phyloP scores from a whole-genome alignment of 2,329 filamentous ascomycete species.

The Phyllosticta citribraziliensis region DNA sequence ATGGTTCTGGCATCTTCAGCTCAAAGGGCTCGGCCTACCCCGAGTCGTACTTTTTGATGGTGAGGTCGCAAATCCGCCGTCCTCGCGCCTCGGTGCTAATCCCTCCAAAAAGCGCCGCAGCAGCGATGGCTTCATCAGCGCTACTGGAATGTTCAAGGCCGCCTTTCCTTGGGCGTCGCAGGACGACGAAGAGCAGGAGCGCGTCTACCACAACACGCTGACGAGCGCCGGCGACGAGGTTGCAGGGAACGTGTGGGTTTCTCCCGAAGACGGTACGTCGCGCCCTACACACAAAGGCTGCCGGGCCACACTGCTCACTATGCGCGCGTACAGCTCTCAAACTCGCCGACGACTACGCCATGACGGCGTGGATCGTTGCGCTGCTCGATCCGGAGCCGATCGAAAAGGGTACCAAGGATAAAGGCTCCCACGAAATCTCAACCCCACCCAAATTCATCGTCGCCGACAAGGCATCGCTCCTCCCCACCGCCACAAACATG shows the following conservation, averaged over 20 bases:
- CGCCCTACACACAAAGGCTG: not conserved
- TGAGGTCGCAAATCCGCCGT: constrained; percentile 23
- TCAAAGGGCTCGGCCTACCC: constrained; percentile 52
- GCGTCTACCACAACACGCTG: constrained; percentile 75
- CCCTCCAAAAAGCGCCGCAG: constrained; percentile 54
- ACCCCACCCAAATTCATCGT: constrained; percentile 73
- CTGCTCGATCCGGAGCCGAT: constrained; percentile 84
- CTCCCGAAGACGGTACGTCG: constrained; percentile 56
- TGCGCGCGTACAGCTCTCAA: constrained; percentile 54
- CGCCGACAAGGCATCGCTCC: constrained; percentile 30
- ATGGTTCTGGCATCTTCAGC: constrained; percentile 82
- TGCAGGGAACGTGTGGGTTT: constrained; percentile 93
- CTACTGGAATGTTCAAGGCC: constrained; percentile 88
- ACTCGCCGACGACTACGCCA: constrained; percentile 78
- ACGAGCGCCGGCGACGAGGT: constrained; percentile 77
- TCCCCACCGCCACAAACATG: constrained; percentile 18
- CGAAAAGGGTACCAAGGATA: constrained; percentile 52
- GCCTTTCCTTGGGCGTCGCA: constrained; percentile 70
- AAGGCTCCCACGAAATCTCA: constrained; percentile 60
- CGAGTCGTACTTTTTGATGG: constrained; percentile 93
- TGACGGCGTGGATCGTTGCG: constrained; percentile 81
- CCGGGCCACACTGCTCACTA: not conserved
- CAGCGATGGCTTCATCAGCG: constrained; percentile 73
- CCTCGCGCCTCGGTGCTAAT: not conserved
- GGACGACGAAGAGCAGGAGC: constrained; percentile 64